phyloP scores from a whole-genome alignment of 2,329 filamentous ascomycete genomes.

The Stemphylium vesicarium region DNA sequence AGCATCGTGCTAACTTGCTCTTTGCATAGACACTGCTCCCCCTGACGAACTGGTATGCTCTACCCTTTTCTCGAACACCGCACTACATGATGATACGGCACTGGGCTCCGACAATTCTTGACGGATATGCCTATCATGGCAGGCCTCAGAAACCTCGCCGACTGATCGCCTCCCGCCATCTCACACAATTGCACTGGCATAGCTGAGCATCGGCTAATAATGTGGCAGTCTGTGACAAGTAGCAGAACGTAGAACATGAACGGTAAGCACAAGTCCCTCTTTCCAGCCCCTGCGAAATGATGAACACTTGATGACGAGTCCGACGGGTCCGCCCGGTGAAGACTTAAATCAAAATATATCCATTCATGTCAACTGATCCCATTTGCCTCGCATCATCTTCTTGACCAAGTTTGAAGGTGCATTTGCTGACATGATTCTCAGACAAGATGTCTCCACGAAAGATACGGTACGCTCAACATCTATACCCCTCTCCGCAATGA shows the following conservation, averaged over 20 bases:
- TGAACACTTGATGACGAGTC: conserved; percentile 75
- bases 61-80: conserved; percentile 17
- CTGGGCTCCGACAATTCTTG: conserved; percentile 92
- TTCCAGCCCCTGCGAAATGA: conserved; percentile 45
- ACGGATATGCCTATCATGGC: conserved; percentile 85
- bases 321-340: conserved; percentile 74
- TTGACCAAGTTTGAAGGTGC: conserved; percentile 2
- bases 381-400: not conserved
- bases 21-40: conserved; percentile 2
- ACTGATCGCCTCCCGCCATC: conserved; percentile 67
- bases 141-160: conserved; percentile 99
- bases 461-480: conserved; percentile 26
- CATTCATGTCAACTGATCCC: conserved; percentile 69
- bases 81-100: conserved; percentile 82
- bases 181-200: not conserved
- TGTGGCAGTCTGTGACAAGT: not conserved
- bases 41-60: conserved; percentile 31
- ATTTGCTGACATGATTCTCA: conserved; percentile 12
- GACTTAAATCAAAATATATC: conserved; percentile 64
- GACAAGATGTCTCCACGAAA: conserved; percentile 11
- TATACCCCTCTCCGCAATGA: conserved; percentile 60
- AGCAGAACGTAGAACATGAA: no score
- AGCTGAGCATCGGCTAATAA: conserved; percentile 17
- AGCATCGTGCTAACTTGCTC: conserved; percentile 22
- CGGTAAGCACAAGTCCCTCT: conserved; percentile 27